A percentile compares a stretch with the other conserved stretches of the same genome.
These are phyloP conservation scores for Rosa hybrid DNA, from an alignment of 331 rosid genomes.

Conservation along the genomic window DNA sequence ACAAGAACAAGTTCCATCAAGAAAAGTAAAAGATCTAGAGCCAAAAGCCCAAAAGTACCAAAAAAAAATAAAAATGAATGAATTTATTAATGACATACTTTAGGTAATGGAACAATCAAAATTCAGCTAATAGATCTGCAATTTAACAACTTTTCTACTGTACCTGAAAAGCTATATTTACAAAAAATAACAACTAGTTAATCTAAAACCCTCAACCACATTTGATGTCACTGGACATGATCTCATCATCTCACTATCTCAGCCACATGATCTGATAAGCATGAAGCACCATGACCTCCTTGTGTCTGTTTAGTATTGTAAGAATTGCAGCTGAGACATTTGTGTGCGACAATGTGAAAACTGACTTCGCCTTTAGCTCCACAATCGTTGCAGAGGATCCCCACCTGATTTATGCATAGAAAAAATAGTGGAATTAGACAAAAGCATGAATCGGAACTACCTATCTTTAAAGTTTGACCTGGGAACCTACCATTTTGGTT, in stretches of 20 bases:
- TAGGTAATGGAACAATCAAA: background rate
- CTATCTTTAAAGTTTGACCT: background rate
- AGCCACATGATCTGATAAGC: slow-evolving; percentile 31
- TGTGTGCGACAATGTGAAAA: slow-evolving; percentile 63
- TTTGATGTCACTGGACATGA: background rate
- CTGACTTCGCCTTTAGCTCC: slow-evolving; percentile 58
- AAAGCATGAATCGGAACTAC: background rate
- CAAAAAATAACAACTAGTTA: background rate
- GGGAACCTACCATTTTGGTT: slow-evolving; percentile 54
- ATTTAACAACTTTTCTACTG: background rate
- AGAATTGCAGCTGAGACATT: slow-evolving; percentile 65
- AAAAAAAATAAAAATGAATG: background rate
- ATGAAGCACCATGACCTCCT: slow-evolving; percentile 38
- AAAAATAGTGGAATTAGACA: slow-evolving; percentile 10
- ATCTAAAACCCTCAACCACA: background rate
- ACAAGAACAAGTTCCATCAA: background rate
- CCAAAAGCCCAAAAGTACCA: background rate
- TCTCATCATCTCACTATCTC: slow-evolving; percentile 37
- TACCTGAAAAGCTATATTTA: background rate
- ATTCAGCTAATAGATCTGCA: background rate
- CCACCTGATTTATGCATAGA: slow-evolving; percentile 39
- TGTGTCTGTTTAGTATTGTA: slow-evolving; percentile 70
- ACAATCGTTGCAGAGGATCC: slow-evolving; percentile 86
- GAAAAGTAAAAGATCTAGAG: background rate
- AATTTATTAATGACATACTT: background rate